These are phyloP conservation scores for Deinandra increscens DNA, from an alignment of 129 eudicot genomes.

Conservation along the genomic window DNA sequence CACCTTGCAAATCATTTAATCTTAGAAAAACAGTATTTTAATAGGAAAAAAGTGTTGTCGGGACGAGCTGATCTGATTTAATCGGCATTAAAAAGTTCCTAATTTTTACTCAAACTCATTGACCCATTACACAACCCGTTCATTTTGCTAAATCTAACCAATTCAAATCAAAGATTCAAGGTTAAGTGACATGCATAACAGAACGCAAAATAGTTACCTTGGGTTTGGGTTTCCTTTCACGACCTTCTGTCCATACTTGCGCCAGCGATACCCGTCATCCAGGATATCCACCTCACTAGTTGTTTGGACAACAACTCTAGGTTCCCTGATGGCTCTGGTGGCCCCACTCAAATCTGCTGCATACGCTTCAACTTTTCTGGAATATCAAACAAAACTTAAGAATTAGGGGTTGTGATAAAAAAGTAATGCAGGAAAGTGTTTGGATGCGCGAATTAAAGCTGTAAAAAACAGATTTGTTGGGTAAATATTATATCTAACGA, in stretches of 20 bases:
- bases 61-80: neutral
- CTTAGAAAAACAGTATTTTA: neutral
- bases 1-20: neutral
- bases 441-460: neutral
- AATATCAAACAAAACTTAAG: conserved; percentile 8
- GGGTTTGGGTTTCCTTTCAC: conserved; percentile 97
- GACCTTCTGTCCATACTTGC: conserved; percentile 90
- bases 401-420: neutral
- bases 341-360: conserved; percentile 78
- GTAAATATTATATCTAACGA: neutral
- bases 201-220: conserved; percentile 40
- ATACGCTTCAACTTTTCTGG: conserved; percentile 71
- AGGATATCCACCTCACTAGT: conserved; percentile 94
- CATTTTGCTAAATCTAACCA: neutral
- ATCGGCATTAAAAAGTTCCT: neutral
- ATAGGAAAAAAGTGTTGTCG: neutral
- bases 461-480: neutral
- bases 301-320: conserved; percentile 89
- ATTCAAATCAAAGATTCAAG: conserved; percentile 10
- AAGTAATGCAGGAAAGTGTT: neutral
- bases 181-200: neutral
- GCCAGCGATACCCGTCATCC: conserved; percentile 94
- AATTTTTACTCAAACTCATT: neutral
- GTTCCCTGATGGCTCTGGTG: conserved; percentile 84
- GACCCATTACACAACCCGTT: neutral